Conservation (phyloP, 2,329 filamentous ascomycete genomes). For the Drechmeria coniospora region DNA sequence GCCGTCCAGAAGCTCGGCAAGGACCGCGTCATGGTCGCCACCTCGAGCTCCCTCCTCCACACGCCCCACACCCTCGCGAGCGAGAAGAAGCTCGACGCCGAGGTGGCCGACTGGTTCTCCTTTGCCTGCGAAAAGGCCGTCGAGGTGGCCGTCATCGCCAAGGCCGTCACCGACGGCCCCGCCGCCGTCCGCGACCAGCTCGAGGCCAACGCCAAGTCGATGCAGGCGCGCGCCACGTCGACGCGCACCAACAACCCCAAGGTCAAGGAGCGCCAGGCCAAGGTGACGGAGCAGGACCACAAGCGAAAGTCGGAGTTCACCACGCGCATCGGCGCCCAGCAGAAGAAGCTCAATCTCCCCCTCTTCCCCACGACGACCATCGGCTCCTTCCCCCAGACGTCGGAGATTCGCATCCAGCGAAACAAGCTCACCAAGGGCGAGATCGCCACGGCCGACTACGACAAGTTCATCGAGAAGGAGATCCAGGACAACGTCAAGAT, state of each 20-base stretch:
- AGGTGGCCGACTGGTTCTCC: slow-evolving; percentile 96
- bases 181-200: slow-evolving; percentile 75
- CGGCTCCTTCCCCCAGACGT: slow-evolving; percentile 97
- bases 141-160: slow-evolving; percentile 86
- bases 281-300: slow-evolving; percentile 73
- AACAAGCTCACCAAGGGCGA: slow-evolving; percentile 99
- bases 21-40: slow-evolving; percentile 92
- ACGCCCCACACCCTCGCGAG: slow-evolving; percentile 94
- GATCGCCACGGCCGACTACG: slow-evolving; percentile 83
- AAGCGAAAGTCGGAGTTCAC: slow-evolving; percentile 87
- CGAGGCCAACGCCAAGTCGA: slow-evolving; percentile 91
- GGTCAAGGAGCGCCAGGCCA: slow-evolving; percentile 91
- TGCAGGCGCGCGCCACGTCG: slow-evolving; percentile 80
- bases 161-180: slow-evolving; percentile 88
- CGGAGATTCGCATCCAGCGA: slow-evolving; percentile 90
- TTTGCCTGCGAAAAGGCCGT: slow-evolving; percentile 90
- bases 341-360: slow-evolving; percentile 83
- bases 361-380: slow-evolving; percentile 99
- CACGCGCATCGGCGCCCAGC: slow-evolving; percentile 70
- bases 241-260: slow-evolving; percentile 91
- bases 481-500: slow-evolving; percentile 90
- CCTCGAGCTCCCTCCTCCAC: slow-evolving; percentile 94
- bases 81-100: slow-evolving; percentile 94
- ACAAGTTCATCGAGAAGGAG: slow-evolving; percentile 99
- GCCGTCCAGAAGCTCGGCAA: slow-evolving; percentile 92